Conservation (phyloP, 2,329 filamentous ascomycete species). For the Truncatella angustata region DNA sequence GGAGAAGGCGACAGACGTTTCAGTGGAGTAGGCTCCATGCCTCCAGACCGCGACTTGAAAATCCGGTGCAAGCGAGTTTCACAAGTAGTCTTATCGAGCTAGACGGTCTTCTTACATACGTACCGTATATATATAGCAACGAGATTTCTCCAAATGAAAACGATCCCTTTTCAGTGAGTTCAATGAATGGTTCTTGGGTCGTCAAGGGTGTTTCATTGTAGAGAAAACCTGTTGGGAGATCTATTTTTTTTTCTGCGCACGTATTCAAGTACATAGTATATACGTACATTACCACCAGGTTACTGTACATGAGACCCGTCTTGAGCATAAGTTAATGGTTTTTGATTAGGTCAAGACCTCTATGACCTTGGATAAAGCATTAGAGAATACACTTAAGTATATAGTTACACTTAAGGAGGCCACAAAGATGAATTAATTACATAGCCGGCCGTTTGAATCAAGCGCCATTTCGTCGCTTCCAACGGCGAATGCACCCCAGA, state of each 20-base stretch:
- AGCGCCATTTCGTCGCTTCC: slow-evolving; percentile 9
- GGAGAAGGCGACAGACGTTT: slow-evolving; percentile 5
- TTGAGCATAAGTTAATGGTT: no score
- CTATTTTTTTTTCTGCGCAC: background rate
- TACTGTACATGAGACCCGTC: no score
- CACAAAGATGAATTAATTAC: background rate
- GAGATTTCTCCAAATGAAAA: background rate
- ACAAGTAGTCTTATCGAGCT: background rate
- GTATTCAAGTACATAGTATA: no score
- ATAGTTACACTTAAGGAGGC: background rate
- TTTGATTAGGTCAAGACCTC: no score
- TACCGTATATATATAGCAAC: no score
- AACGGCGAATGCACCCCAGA: slow-evolving; percentile 12
- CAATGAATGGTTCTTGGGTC: no score
- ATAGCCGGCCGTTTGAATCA: slow-evolving; percentile 1
- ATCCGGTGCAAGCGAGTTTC: slow-evolving; percentile 10
- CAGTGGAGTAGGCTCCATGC: slow-evolving; percentile 8
- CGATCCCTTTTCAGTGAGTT: no score
- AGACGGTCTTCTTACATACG: background rate
- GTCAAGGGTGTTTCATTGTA: no score
- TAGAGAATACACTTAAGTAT: background rate
- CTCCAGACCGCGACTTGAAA: slow-evolving; percentile 14
- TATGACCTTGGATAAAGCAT: background rate
- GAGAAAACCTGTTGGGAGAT: background rate
- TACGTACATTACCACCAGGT: no score